Evolutionary conservation across 2,329 filamentous ascomycete species (phyloP).

Genomic region (Colletotrichum paranaense): DNA sequence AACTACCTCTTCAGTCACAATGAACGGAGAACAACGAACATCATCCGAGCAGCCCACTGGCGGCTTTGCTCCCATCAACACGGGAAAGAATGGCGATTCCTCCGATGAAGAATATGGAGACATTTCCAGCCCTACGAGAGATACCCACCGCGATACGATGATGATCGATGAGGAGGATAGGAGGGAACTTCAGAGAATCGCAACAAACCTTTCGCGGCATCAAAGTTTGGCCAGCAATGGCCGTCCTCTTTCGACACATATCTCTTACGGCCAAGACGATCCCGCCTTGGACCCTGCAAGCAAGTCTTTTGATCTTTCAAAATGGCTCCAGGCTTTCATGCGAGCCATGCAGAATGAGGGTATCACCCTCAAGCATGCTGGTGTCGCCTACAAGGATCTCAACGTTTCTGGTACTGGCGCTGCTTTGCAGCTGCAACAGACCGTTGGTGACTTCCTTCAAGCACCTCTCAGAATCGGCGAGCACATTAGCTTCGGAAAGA

Average conservation of each 20-base stretch:
- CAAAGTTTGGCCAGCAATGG: conserved; percentile 43
- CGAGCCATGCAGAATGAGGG: conserved; percentile 63
- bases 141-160: conserved; percentile 25
- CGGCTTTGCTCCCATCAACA: conserved; percentile 26
- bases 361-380: conserved; percentile 63
- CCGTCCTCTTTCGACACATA: conserved; percentile 27
- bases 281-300: conserved; percentile 51
- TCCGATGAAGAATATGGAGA: conserved; percentile 8
- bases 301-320: conserved; percentile 52
- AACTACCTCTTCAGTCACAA: conserved; percentile 19
- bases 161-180: conserved; percentile 46
- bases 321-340: conserved; percentile 55
- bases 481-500: conserved; percentile 58
- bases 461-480: conserved; percentile 69
- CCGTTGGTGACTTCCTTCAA: conserved; percentile 68
- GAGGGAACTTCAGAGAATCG: conserved; percentile 52
- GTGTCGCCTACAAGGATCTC: conserved; percentile 73
- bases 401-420: conserved; percentile 75
- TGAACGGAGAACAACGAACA: neutral
- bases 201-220: conserved; percentile 51
- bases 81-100: conserved; percentile 17
- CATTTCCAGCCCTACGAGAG: conserved; percentile 10
- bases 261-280: conserved; percentile 38
- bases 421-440: conserved; percentile 76
- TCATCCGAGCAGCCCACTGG: conserved; percentile 7